Percentiles rank a stretch among this genome's conserved stretches.
These are phyloP conservation scores for Cadophora malorum DNA, from an alignment of 2,329 filamentous ascomycete species.

Conservation along the genomic window DNA sequence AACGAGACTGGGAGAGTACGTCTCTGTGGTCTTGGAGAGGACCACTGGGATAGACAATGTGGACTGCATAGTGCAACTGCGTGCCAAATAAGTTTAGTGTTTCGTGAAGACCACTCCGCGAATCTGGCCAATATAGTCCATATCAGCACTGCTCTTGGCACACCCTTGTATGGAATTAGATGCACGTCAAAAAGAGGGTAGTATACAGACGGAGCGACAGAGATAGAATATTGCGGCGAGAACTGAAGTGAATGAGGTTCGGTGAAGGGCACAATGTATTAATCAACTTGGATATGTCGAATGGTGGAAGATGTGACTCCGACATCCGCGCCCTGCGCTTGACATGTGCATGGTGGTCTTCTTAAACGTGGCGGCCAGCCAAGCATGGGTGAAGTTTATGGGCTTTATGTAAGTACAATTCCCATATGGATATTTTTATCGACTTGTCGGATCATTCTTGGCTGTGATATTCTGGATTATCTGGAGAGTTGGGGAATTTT, in stretches of 20 bases:
- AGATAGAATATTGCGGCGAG: not conserved
- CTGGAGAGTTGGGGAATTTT: no score
- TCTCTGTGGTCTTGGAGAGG: conserved; percentile 43
- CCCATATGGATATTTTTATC: no score
- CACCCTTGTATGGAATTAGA: not conserved
- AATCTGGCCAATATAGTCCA: not conserved
- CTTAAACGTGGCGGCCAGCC: not conserved
- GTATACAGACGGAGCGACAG: not conserved
- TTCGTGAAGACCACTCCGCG: not conserved
- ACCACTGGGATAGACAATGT: conserved; percentile 39
- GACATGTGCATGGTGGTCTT: not conserved
- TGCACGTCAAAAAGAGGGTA: no score
- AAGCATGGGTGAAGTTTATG: no score
- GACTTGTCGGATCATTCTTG: no score
- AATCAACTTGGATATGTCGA: not conserved
- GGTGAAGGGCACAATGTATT: no score
- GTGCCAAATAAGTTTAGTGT: no score
- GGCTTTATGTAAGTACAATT: no score
- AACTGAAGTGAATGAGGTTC: not conserved
- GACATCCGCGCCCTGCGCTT: conserved; percentile 2
- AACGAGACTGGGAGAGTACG: conserved; percentile 46
- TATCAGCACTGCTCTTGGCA: not conserved
- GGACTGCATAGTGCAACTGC: not conserved
- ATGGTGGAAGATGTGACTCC: no score
- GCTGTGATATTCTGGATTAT: no score